Base-by-base conservation (phyloP, 1,139 yeast species). In the Insectozyma bohioensis region DNA sequence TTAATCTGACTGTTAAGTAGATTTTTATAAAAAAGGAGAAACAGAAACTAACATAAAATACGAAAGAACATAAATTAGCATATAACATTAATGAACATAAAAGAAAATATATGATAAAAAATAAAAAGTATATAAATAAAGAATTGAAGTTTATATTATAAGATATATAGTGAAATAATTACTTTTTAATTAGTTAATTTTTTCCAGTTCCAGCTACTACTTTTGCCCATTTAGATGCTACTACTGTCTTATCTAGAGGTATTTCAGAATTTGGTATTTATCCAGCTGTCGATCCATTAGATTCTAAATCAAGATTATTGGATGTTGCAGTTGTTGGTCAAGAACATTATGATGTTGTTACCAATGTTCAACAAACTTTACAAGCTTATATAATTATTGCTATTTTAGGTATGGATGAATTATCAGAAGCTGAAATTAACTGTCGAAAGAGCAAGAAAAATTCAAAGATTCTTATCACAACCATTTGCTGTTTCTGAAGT, bases 201-300 rank as follows among this genome's bases (percentile, higher is more conserved):
- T n/a, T n/a, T 80, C 98, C 98, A 72, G 98, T 98, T 61, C 98
- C 98, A 65, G 98, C 98, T 58, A 92, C 98, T 67, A 92, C 98
- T 56, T 92, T 92, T 72, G 98, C 98, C 62, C 98, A 92, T 72
- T 88, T 92, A 83, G 98, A 92, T 71, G 98, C 98, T 63, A 92
- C 97, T 69, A 92, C 98, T 63, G 98, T 92, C 72, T 85, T 92
- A 80, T 88, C 97, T 60, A 90, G 98, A 82, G 90, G 97, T 80
- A 92, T 92, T 68, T 90, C 98, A 48, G 98, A 92, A 79, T 81
- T 92, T 74, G 98, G 98, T 88, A 92, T 92, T 70, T 92, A 92
- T 88, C 98, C 98, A 67, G 98, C 98, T 65, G 98, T 92, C 79
- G 98, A 92, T 77, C 98, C 98, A 65, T 86, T 92, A 72, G 98